Conservation (phyloP, 2,329 filamentous ascomycete genomes). For the Teratosphaeria epicoccoides region DNA sequence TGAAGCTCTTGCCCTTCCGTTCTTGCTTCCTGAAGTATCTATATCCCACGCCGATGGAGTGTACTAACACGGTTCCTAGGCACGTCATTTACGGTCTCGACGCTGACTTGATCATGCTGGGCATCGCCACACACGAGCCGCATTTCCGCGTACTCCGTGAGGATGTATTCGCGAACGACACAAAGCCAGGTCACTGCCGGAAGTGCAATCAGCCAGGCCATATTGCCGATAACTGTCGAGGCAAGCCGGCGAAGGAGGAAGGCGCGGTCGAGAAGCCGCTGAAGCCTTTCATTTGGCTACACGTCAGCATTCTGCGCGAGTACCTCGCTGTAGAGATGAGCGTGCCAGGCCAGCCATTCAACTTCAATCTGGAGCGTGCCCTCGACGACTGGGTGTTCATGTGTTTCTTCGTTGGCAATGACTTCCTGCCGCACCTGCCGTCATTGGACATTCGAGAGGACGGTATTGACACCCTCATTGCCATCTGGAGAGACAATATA, state of each 20-base stretch:
- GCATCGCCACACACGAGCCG: conserved; percentile 91
- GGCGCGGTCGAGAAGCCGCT: conserved; percentile 72
- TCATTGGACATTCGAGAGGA: conserved; percentile 95
- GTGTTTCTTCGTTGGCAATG: conserved; percentile 98
- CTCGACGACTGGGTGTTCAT: conserved; percentile 98
- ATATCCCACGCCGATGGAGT: not conserved
- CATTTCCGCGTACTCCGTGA: conserved; percentile 93
- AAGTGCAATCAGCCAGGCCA: conserved; percentile 90
- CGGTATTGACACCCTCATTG: conserved; percentile 88
- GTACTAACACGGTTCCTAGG: conserved; percentile 33
- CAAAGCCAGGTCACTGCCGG: conserved; percentile 67
- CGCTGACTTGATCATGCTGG: conserved; percentile 97
- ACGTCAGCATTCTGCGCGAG: conserved; percentile 82
- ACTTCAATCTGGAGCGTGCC: conserved; percentile 85
- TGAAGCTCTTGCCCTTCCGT: conserved; percentile 3
- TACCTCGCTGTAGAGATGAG: conserved; percentile 85
- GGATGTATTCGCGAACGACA: conserved; percentile 89
- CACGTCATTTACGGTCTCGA: conserved; percentile 98
- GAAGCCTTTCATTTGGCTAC: conserved; percentile 97
- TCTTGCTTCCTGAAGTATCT: conserved; percentile 1
- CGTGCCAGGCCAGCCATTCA: conserved; percentile 71
- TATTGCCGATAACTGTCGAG: conserved; percentile 74
- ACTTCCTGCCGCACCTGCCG: conserved; percentile 95
- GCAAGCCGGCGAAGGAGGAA: conserved; percentile 63
- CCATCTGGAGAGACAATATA: conserved; percentile 93